A percentile compares a stretch with the other conserved stretches of the same genome.
phyloP scores from a whole-genome alignment of 164 flowering plant genomes.

The Amborella trichopoda region DNA sequence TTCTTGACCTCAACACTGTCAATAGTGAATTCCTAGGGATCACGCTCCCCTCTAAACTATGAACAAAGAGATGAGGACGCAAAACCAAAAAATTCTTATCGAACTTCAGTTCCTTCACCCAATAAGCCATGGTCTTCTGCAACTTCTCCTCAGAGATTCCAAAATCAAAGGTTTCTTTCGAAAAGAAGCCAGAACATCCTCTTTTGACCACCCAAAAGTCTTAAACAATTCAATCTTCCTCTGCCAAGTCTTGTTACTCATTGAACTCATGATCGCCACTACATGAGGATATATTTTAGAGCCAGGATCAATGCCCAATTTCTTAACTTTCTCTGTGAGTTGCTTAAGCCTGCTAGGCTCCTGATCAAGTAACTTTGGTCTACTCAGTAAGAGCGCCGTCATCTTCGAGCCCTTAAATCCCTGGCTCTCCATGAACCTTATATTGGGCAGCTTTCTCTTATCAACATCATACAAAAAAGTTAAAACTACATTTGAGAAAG shows the following conservation, averaged over 20 bases:
- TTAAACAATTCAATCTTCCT: conserved; percentile 5
- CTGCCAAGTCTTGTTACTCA: conserved; percentile 6
- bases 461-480: too few species aligned
- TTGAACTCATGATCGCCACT: conserved; percentile 1
- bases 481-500: too few species aligned
- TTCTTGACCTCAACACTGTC: conserved; percentile 2
- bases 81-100: background rate
- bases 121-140: conserved; percentile 5
- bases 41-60: conserved; percentile 4
- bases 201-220: conserved; percentile 8
- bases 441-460: too few species aligned
- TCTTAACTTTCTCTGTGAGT: background rate
- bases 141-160: conserved; percentile 4
- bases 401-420: too few species aligned
- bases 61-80: background rate
- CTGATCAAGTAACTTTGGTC: background rate
- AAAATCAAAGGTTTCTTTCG: background rate
- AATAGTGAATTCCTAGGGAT: conserved; percentile 6
- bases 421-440: too few species aligned
- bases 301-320: conserved; percentile 3
- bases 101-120: conserved; percentile 2
- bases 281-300: conserved; percentile 3
- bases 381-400: too few species aligned
- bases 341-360: background rate
- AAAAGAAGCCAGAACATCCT: conserved; percentile 3